phyloP scores from a whole-genome alignment of 192 early-diverging fungal species.

The Phycomyces nitens region DNA sequence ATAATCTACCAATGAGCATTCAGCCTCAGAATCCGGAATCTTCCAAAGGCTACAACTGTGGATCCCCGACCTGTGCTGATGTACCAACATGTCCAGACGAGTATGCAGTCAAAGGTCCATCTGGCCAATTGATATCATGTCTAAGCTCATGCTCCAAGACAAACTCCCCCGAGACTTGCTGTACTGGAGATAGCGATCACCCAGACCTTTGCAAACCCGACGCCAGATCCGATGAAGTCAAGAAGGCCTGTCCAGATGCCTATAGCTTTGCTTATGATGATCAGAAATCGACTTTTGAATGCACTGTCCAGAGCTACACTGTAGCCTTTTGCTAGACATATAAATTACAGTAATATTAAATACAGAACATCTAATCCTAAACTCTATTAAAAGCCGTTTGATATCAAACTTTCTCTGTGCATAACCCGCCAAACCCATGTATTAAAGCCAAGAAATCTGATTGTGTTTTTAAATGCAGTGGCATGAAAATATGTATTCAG shows the following conservation, averaged over 20 bases:
- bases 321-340: conserved; percentile 14
- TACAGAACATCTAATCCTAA: background rate
- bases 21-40: background rate
- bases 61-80: conserved; percentile 12
- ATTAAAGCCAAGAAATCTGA: background rate
- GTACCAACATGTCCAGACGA: conserved; percentile 13
- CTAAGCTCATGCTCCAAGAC: conserved; percentile 23
- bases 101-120: conserved; percentile 13
- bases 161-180: conserved; percentile 20
- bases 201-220: conserved; percentile 12
- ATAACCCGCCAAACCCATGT: conserved; percentile 3
- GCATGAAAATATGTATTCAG: background rate
- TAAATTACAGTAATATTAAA: background rate
- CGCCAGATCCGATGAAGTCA: conserved; percentile 4
- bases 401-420: too few species aligned
- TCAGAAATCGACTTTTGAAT: conserved; percentile 26
- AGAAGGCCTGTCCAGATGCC: conserved; percentile 20
- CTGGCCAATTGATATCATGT: conserved; percentile 23
- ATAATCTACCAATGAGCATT: conserved; percentile 26
- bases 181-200: conserved; percentile 14
- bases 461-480: background rate
- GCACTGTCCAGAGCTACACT: conserved; percentile 3
- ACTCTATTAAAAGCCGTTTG: background rate
- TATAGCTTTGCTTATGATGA: conserved; percentile 37
- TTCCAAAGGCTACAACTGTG: conserved; percentile 16